These are phyloP conservation scores for Termitomyces sp. DNA, from an alignment of 768 basidiomycete genomes.

Conservation along the genomic window DNA sequence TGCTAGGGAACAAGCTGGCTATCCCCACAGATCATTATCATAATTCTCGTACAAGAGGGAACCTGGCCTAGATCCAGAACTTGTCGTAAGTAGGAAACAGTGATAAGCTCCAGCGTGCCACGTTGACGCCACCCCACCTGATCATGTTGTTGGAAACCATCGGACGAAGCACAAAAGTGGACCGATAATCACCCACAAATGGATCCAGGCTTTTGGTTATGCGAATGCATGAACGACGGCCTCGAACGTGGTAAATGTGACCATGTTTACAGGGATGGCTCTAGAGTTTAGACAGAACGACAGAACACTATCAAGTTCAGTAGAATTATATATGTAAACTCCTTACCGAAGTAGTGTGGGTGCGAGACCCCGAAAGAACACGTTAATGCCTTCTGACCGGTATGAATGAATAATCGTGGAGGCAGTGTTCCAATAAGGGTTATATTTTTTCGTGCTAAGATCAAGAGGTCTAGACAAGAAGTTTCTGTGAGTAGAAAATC, in stretches of 20 bases:
- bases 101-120: neutral
- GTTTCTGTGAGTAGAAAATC: neutral
- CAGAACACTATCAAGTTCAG: neutral
- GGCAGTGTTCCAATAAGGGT: constrained; percentile 55
- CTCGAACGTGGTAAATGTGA: constrained; percentile 74
- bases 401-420: constrained; percentile 60
- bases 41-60: neutral
- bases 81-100: neutral
- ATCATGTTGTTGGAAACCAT: neutral
- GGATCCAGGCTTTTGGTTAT: neutral
- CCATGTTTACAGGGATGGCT: constrained; percentile 85
- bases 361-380: constrained; percentile 72
- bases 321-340: constrained; percentile 11
- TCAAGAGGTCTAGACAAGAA: neutral
- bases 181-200: neutral
- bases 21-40: neutral
- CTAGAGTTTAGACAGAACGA: constrained; percentile 24
- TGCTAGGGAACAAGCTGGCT: neutral
- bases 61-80: neutral
- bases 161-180: neutral
- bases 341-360: constrained; percentile 75
- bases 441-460: constrained; percentile 10
- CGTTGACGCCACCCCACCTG: neutral
- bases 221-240: constrained; percentile 37
- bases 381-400: constrained; percentile 54